Evolutionary conservation across 805 yeast species (phyloP).

Genomic region (Metschnikowia baotianmanensis): DNA sequence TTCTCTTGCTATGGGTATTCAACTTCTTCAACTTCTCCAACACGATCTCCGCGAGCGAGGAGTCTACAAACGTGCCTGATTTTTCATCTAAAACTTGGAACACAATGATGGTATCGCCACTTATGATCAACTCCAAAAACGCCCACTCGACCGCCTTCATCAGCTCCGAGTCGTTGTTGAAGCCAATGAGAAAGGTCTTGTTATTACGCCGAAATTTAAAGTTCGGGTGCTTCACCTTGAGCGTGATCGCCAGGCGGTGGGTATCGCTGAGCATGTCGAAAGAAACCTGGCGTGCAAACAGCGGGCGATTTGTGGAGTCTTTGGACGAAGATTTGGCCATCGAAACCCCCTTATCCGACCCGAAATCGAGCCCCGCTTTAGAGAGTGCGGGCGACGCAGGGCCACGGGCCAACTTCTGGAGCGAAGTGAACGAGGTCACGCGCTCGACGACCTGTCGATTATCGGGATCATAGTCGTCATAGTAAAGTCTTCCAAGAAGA

Average conservation of each 20-base stretch:
- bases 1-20: conserved; percentile 35
- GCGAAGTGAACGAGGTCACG: conserved; percentile 17
- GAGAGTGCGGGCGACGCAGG: conserved; percentile 18
- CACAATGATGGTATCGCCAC: conserved; percentile 43
- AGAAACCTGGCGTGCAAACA: conserved; percentile 40
- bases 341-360: background rate
- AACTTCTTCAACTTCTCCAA: conserved; percentile 32
- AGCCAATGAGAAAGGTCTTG: conserved; percentile 42
- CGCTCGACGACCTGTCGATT: conserved; percentile 16
- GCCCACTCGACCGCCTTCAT: conserved; percentile 43
- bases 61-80: conserved; percentile 27
- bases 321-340: background rate
- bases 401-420: conserved; percentile 6
- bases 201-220: conserved; percentile 44
- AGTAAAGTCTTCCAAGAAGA: conserved; percentile 40
- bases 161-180: conserved; percentile 37
- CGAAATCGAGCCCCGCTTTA: background rate
- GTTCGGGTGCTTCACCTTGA: conserved; percentile 42
- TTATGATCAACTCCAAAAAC: conserved; percentile 41
- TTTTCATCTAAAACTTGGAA: conserved; percentile 43
- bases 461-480: conserved; percentile 42
- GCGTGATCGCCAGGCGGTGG: conserved; percentile 35
- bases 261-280: conserved; percentile 38
- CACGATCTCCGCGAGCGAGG: conserved; percentile 25
- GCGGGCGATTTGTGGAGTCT: conserved; percentile 8